phyloP scores from a whole-genome alignment of 2,329 filamentous ascomycete species.

The Dactylellina haptotyla region DNA sequence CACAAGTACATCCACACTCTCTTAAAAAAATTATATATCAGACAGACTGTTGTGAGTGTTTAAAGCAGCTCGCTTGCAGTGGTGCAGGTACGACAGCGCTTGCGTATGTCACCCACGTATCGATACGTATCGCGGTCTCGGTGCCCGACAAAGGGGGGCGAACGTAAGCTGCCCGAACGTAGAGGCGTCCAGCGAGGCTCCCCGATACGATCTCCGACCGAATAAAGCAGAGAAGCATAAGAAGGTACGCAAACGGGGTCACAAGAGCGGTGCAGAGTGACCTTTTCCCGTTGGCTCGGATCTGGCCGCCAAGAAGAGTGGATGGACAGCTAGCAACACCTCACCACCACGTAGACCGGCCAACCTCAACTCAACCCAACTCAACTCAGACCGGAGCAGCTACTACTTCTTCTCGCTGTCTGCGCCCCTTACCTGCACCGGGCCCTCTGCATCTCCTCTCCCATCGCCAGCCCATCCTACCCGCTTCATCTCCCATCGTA shows the following conservation, averaged over 20 bases:
- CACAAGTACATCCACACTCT: background rate
- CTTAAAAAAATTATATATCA: background rate
- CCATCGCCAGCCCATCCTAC: background rate
- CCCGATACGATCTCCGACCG: background rate
- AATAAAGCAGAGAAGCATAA: background rate
- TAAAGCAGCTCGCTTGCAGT: background rate
- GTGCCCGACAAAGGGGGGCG: background rate
- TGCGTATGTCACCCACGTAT: slow-evolving; percentile 21
- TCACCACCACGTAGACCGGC: slow-evolving; percentile 6
- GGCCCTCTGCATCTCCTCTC: background rate
- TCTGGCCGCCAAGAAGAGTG: slow-evolving; percentile 40
- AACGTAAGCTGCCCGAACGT: background rate
- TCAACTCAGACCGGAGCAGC: background rate
- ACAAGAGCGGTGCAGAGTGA: slow-evolving; percentile 10
- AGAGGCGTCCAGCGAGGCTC: slow-evolving; percentile 1
- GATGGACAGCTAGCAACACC: slow-evolving; percentile 46
- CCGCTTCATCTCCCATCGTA: slow-evolving; percentile 25
- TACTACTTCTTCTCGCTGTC: background rate
- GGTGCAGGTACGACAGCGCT: slow-evolving; percentile 11
- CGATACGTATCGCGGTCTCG: no score
- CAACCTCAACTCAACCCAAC: background rate
- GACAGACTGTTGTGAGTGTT: background rate
- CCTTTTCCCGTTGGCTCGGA: slow-evolving; percentile 24
- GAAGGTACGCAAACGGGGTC: slow-evolving; percentile 24
- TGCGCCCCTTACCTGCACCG: background rate